Base-by-base conservation (phyloP, 2,329 filamentous ascomycete genomes). In the Setomelanomma holmii region DNA sequence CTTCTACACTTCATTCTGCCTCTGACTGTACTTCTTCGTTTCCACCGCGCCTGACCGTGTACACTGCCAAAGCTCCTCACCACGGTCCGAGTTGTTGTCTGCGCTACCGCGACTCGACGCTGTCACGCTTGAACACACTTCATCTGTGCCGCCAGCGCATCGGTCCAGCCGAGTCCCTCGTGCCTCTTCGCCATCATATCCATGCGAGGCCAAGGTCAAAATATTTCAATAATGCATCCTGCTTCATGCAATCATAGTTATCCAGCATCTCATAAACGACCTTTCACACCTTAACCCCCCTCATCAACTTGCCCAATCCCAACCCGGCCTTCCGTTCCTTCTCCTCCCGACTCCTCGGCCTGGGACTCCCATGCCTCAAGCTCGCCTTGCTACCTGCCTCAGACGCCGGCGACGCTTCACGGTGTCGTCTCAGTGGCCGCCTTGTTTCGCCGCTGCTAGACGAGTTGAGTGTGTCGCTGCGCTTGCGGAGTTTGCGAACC, bases 381-480 rank as follows among this genome's bases (percentile, higher is more conserved):
- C 34, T 40, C 10, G 51, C 40, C 30, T 58, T 58, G n/a, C 45
- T 49, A 21, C 53, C 54, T 7, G 49, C 45, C 17, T 44, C 41
- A 1, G 45, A 49, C 12, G 35, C 51, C 7, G 54, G 53, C 10
- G 56, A 60, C 19, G 35, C 51, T 22, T 58, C 55, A 5, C 53
- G 43, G 10, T 55, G 50, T 20, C 56, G 46, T 19, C 53, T 45
- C 10, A 38, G 12, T 19, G 54, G 41, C 12, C 46, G 54, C 22
- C 51, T 55, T 4, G 49, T 47, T 33, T 65, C 62, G 3, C 50
- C 39, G 4, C 60, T 60, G 17, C 49, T 34, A 14, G 55, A 45
- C 14, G 60, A 64, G 22, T 38, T 64, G 34, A 64, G 45, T 4
- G 64, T 67, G 40, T 67, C 60, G 27, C 64, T 66, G 16, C 62